These are phyloP conservation scores for Pseudopyricularia cyperi DNA, from an alignment of 2,329 filamentous ascomycete genomes.

Conservation along the genomic window DNA sequence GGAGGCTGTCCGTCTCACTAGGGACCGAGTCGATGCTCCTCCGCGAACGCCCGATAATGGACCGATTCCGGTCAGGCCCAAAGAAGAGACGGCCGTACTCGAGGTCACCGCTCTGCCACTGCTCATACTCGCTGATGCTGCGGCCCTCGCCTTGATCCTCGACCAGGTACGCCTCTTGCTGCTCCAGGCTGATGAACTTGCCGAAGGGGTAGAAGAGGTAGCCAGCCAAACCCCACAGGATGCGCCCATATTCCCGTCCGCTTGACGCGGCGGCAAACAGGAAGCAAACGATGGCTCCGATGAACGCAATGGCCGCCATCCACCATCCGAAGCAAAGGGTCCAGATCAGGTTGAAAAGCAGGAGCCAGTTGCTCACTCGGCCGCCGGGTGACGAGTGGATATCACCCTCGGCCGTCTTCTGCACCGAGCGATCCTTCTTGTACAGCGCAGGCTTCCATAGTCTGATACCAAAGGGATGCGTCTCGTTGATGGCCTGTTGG, in stretches of 20 bases:
- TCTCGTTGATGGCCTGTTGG: conserved; percentile 96
- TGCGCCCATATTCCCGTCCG: conserved; percentile 70
- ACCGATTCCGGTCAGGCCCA: conserved; percentile 64
- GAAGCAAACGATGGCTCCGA: conserved; percentile 68
- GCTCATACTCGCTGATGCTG: conserved; percentile 96
- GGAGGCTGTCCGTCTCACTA: conserved; percentile 79
- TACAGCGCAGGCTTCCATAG: conserved; percentile 98
- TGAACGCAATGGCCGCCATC: conserved; percentile 64
- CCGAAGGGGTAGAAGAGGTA: conserved; percentile 96
- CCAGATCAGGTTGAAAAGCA: conserved; percentile 85
- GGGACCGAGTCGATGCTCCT: conserved; percentile 76
- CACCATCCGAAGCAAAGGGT: conserved; percentile 92
- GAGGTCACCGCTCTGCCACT: conserved; percentile 95
- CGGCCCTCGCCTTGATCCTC: conserved; percentile 93
- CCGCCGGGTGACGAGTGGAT: conserved; percentile 92
- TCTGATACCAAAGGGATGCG: conserved; percentile 95
- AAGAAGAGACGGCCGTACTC: conserved; percentile 96
- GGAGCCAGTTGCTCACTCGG: conserved; percentile 69
- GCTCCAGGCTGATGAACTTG: conserved; percentile 84
- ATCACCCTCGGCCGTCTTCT: conserved; percentile 90
- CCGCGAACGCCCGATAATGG: conserved; percentile 73
- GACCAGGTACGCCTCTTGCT: conserved; percentile 86
- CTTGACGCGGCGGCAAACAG: conserved; percentile 67
- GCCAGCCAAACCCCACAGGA: conserved; percentile 70
- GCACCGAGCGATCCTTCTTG: conserved; percentile 93